These are phyloP conservation scores for Coemansia sp. DNA, from an alignment of 192 early-diverging fungal species.

Conservation along the genomic window DNA sequence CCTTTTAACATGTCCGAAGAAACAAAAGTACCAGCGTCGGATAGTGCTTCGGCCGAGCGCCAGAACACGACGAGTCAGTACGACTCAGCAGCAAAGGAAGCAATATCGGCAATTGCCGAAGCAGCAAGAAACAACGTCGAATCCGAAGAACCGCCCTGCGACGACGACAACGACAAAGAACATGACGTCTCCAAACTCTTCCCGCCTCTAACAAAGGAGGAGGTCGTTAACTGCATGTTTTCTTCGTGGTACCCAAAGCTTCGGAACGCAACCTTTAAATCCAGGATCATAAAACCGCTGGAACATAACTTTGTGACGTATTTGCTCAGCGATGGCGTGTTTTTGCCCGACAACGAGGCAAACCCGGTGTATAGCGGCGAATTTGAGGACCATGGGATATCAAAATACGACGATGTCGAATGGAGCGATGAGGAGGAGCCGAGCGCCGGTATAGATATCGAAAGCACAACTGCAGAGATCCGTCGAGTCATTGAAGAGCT, in stretches of 20 bases:
- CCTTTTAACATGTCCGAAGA: not conserved
- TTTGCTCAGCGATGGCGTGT: constrained; percentile 80
- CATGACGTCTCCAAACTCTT: constrained; percentile 30
- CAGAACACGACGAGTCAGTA: not conserved
- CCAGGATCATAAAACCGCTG: constrained; percentile 68
- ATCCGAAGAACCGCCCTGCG: not conserved
- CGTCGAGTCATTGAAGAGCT: constrained; percentile 64
- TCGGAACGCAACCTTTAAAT: constrained; percentile 65
- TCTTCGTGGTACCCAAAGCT: constrained; percentile 78
- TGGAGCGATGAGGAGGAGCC: constrained; percentile 51
- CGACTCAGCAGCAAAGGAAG: constrained; percentile 2
- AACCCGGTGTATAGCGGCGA: constrained; percentile 16
- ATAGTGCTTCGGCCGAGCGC: not conserved
- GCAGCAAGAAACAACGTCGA: not conserved
- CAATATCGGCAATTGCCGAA: constrained; percentile 3
- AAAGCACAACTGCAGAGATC: constrained; percentile 49
- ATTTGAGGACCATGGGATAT: constrained; percentile 27
- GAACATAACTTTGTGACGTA: constrained; percentile 80
- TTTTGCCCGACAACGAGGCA: constrained; percentile 70
- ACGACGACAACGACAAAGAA: not conserved
- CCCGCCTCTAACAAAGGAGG: constrained; percentile 60
- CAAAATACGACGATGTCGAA: constrained; percentile 14
- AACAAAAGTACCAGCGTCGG: not conserved
- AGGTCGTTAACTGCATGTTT: constrained; percentile 73
- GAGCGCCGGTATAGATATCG: constrained; percentile 15